phyloP scores from a whole-genome alignment of 352 stramenopile species.

The Phytophthora rubi region DNA sequence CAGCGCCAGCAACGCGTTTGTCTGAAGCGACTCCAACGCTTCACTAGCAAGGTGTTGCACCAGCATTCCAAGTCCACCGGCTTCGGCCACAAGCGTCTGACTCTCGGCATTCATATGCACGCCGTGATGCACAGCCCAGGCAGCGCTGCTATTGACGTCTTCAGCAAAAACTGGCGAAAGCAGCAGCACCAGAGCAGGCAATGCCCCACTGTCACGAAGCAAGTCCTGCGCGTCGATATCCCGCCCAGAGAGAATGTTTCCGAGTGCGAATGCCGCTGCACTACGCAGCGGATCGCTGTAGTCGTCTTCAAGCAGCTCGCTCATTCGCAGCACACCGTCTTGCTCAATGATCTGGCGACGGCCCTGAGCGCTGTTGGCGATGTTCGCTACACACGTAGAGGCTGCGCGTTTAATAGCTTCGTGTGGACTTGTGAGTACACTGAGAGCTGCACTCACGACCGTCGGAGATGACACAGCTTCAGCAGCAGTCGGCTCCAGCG shows the following conservation, averaged over 20 bases:
- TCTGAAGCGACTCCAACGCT: constrained; percentile 62
- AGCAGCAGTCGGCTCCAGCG: constrained; percentile 46
- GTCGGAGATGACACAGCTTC: constrained; percentile 36
- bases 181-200: constrained; percentile 66
- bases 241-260: constrained; percentile 66
- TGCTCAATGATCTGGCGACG: constrained; percentile 56
- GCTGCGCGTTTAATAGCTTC: constrained; percentile 68
- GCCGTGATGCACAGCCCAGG: constrained; percentile 78
- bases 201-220: constrained; percentile 59
- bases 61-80: constrained; percentile 65
- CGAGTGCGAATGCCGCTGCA: constrained; percentile 65
- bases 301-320: constrained; percentile 55
- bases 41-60: constrained; percentile 50
- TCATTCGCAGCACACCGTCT: constrained; percentile 51
- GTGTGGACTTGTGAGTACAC: constrained; percentile 56
- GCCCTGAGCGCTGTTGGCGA: constrained; percentile 48
- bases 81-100: constrained; percentile 63
- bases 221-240: constrained; percentile 67
- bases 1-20: constrained; percentile 71
- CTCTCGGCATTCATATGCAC: constrained; percentile 69
- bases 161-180: constrained; percentile 68
- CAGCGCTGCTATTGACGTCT: constrained; percentile 72
- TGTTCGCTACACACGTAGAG: constrained; percentile 59
- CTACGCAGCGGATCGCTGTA: constrained; percentile 64
- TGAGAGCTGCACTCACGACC: constrained; percentile 51